Percentiles rank a stretch among this genome's conserved stretches.
Conservation (phyloP, 2,329 filamentous ascomycete genomes). For the Fusarium anguioides region DNA sequence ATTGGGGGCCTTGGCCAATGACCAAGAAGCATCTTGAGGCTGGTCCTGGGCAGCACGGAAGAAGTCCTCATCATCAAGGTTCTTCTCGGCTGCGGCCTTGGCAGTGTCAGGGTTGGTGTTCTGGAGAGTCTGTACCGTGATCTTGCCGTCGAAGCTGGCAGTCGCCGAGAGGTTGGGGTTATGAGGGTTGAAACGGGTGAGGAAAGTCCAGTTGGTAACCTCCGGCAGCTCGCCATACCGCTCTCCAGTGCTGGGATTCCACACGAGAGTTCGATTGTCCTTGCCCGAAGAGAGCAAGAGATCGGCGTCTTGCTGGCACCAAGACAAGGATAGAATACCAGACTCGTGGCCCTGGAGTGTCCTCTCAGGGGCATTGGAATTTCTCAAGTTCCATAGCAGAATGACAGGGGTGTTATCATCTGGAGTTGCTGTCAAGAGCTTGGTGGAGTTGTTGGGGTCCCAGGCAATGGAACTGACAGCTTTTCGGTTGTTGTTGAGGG, state of each 20-base stretch:
- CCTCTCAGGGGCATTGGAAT: slow-evolving; percentile 93
- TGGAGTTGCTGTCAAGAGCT: slow-evolving; percentile 90
- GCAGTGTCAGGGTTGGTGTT: slow-evolving; percentile 86
- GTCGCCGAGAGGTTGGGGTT: slow-evolving; percentile 94
- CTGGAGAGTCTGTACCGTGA: slow-evolving; percentile 91
- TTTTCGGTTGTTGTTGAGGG: slow-evolving; percentile 94
- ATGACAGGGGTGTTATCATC: slow-evolving; percentile 91
- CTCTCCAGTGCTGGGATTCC: slow-evolving; percentile 94
- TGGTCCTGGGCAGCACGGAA: slow-evolving; percentile 94
- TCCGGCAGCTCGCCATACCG: slow-evolving; percentile 92
- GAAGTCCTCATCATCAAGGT: slow-evolving; percentile 92
- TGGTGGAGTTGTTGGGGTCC: slow-evolving; percentile 96
- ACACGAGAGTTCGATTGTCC: slow-evolving; percentile 93
- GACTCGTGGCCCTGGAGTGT: slow-evolving; percentile 93
- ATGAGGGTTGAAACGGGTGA: slow-evolving; percentile 91
- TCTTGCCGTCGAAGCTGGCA: slow-evolving; percentile 97
- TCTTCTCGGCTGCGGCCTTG: slow-evolving; percentile 73
- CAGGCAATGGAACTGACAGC: slow-evolving; percentile 95
- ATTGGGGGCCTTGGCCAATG: slow-evolving; percentile 83
- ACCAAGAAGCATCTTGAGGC: slow-evolving; percentile 90
- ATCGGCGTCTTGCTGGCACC: slow-evolving; percentile 92
- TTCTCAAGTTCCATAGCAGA: slow-evolving; percentile 92
- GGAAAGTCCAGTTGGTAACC: slow-evolving; percentile 99
- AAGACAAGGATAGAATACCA: slow-evolving; percentile 91
- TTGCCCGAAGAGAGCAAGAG: slow-evolving; percentile 94